A percentile compares a stretch with the other conserved stretches of the same genome.
Evolutionary conservation across 805 yeast species (phyloP).

Genomic region (Cyberlindnera meyerae): DNA sequence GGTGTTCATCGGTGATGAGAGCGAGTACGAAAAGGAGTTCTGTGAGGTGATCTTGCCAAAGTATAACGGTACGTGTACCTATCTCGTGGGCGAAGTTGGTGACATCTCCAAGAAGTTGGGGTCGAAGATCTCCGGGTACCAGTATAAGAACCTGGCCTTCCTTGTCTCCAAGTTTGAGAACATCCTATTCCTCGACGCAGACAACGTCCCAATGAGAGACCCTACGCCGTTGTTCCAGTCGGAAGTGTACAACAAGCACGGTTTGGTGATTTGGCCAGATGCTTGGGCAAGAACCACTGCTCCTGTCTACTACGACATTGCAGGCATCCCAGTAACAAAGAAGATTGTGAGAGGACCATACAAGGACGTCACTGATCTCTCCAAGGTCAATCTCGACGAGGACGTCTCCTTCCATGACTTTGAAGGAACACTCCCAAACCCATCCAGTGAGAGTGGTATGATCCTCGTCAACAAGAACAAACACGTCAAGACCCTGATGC

Average conservation of each 20-base stretch:
- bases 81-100: constrained; percentile 50
- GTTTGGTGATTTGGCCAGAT: constrained; percentile 62
- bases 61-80: constrained; percentile 58
- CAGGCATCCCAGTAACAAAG: constrained; percentile 33
- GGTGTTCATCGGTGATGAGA: constrained; percentile 57
- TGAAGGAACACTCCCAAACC: constrained; percentile 55
- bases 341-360: constrained; percentile 32
- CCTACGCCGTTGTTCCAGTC: constrained; percentile 49
- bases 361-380: constrained; percentile 23
- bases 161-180: constrained; percentile 66
- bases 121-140: constrained; percentile 54
- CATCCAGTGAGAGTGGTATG: constrained; percentile 63
- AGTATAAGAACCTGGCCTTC: constrained; percentile 61
- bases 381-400: constrained; percentile 11
- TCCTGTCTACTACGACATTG: constrained; percentile 53
- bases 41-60: constrained; percentile 58
- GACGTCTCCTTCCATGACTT: constrained; percentile 47
- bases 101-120: constrained; percentile 42
- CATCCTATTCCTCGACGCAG: constrained; percentile 66
- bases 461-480: constrained; percentile 49
- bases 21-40: constrained; percentile 63
- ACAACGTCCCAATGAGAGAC: constrained; percentile 59
- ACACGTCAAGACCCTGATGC: constrained; percentile 47
- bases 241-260: constrained; percentile 36
- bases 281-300: constrained; percentile 66